These are phyloP conservation scores for Hygrophorus russula DNA, from an alignment of 768 basidiomycete genomes.

Conservation along the genomic window DNA sequence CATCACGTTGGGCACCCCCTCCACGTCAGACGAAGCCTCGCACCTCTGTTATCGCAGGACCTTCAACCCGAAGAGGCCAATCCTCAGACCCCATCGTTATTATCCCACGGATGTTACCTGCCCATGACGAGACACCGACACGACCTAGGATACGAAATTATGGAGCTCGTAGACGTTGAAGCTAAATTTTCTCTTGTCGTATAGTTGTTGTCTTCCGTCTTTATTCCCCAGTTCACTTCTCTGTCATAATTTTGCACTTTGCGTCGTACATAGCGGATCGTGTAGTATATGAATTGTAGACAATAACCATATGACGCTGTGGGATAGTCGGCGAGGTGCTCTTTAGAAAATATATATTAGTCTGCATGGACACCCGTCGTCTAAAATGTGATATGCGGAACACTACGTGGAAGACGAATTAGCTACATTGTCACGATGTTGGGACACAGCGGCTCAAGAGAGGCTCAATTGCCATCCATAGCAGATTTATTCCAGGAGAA, in stretches of 20 bases:
- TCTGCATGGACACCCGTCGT: too few relatives aligned
- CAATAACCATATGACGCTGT: too few relatives aligned
- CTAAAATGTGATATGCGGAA: too few relatives aligned
- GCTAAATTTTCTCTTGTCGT: neutral
- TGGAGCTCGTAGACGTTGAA: conserved; percentile 13
- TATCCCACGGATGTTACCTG: conserved; percentile 21
- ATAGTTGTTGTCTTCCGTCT: neutral
- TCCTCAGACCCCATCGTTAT: conserved; percentile 9
- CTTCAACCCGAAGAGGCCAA: conserved; percentile 6
- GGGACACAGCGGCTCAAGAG: too few relatives aligned
- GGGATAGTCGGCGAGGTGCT: too few relatives aligned
- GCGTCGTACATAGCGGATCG: neutral
- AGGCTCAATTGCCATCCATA: too few relatives aligned
- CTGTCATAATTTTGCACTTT: neutral
- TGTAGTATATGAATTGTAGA: too few relatives aligned
- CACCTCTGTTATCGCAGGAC: conserved; percentile 5
- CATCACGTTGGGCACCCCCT: conserved; percentile 19
- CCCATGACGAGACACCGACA: conserved; percentile 45
- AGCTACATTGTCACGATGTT: too few relatives aligned
- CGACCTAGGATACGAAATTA: conserved; percentile 41
- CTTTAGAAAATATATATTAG: too few relatives aligned
- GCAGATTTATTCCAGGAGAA: too few relatives aligned
- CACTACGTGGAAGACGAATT: too few relatives aligned
- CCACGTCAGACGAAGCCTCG: conserved; percentile 10
- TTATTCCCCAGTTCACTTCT: neutral